phyloP scores from a whole-genome alignment of 2,329 filamentous ascomycete genomes.

The Trichophyton rubrum region DNA sequence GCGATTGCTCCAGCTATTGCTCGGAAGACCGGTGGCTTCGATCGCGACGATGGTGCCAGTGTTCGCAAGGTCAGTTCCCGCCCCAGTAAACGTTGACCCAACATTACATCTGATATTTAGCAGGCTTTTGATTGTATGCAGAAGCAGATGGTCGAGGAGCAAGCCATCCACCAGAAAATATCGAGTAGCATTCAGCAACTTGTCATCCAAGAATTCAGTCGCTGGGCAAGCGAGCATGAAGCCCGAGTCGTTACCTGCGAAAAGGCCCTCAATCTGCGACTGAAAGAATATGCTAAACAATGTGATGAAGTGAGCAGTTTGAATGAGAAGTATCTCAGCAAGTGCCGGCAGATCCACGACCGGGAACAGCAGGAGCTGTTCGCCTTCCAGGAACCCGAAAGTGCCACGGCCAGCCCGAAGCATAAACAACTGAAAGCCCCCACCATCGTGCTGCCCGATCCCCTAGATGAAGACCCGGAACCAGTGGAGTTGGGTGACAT shows the following conservation, averaged over 20 bases:
- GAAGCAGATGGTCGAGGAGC: slow-evolving; percentile 79
- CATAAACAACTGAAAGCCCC: slow-evolving; percentile 33
- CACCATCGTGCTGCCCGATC: slow-evolving; percentile 76
- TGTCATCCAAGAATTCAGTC: slow-evolving; percentile 83
- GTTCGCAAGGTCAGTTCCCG: slow-evolving; percentile 63
- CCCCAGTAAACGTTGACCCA: background rate
- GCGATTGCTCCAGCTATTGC: slow-evolving; percentile 75
- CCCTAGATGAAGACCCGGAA: slow-evolving; percentile 60
- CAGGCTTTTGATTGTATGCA: slow-evolving; percentile 91
- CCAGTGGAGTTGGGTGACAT: slow-evolving; percentile 84
- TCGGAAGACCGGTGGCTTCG: slow-evolving; percentile 68
- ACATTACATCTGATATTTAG: slow-evolving; percentile 2
- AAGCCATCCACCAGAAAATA: slow-evolving; percentile 87
- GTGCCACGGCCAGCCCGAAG: slow-evolving; percentile 44
- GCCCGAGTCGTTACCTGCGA: slow-evolving; percentile 83
- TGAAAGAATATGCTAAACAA: slow-evolving; percentile 89
- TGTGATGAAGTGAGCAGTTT: slow-evolving; percentile 83
- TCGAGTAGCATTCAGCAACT: slow-evolving; percentile 92
- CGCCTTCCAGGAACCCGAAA: slow-evolving; percentile 76
- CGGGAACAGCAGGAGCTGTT: slow-evolving; percentile 97
- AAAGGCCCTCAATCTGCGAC: slow-evolving; percentile 78
- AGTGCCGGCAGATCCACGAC: slow-evolving; percentile 90
- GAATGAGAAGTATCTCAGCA: slow-evolving; percentile 95
- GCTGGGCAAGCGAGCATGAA: slow-evolving; percentile 94
- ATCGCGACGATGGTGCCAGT: slow-evolving; percentile 86